Base-by-base conservation (phyloP, 169 alveolate genomes). In the Plasmodium vivax region DNA sequence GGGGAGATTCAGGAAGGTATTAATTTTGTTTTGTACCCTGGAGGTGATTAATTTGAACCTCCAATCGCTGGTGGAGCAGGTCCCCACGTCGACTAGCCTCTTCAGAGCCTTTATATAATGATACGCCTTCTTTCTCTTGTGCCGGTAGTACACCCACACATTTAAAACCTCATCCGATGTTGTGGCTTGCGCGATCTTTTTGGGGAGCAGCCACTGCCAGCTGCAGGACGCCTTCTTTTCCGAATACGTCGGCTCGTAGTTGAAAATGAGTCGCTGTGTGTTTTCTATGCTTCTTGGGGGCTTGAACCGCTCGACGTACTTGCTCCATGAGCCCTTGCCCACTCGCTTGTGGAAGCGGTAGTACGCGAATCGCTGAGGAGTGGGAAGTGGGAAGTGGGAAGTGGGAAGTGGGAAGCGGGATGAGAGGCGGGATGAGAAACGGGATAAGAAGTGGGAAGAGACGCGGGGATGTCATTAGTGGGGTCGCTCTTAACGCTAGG, bases 271-370 rank as follows among this genome's bases (percentile, higher is more conserved):
- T 62, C 97, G 85, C 85, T 96, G 98, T 5, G 97, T 96, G 75
- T 97, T 95, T 87, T 97, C 98, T 47, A 97, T 94, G 51, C 97
- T 84, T 6, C 97, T 95, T 2, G 98, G 98, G 43, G 85, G 71
- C 38, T 83, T 83, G 79, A 96, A 97, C 77, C 98, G 92, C 77
- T 97, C 98, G n/a, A 95, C 51, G 92, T 97, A 97, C 41, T 96
- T 71, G 30, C 77, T 92, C 98, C 98, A 97, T 77, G 95, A 91
- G 3, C 98, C 98, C 75, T 96, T 96, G 4, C 98, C 98, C 34
- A 97, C 91, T 23, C 96, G 72, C 71, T 97, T 97, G 93, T 97
- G 98, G 82, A 97, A 97, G n/a, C 98, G 95, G 87, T 97, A 97
- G 83, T 95, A 93, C 3, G 98, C 96, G 56, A 95, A 95, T 41